Base-by-base conservation (phyloP, 202 grass and related monocot species). In the Musa balbisiana region DNA sequence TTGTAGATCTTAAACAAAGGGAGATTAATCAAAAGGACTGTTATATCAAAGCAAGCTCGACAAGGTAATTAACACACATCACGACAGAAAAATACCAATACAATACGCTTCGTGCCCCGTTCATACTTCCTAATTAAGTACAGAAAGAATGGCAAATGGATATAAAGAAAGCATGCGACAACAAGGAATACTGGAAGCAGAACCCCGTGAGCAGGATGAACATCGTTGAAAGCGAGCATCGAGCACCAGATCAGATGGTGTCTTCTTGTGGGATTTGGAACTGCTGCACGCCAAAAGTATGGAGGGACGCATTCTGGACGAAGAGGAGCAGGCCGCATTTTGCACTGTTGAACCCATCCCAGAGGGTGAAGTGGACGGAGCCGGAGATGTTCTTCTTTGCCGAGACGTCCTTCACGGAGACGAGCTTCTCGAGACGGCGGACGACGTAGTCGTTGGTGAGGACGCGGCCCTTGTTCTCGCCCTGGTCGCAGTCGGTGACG, bases 381-480 rank as follows among this genome's bases (percentile, higher is more conserved):
- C 82, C 94, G 0, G 91, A 89, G 53, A 92, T 76, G 62, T 73
- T 6, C 88, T 98, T 98, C 88, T 77, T 87, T 1, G 88, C 86
- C 0, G 91, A 85, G 8, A 81, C 62, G 73, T 93, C 88, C 50
- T 78, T 69, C 69, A 94, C 76, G 9, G 84, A 76, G 19, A 82
- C 66, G 59, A 92, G 72, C 82, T 98, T 98, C 86, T 92, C 88
- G 54, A 93, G 74, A 53, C 88, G 79, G 11, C 94, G 90, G 82
- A 98, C 94, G 10, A 92, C 91, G 79, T 93, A 85, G 74, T 92
- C 94, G 56, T 87, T 93, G 8, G 90, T 86, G 70, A 94, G 83
- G 26, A 88, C 55, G 64, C 82, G 85, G 26, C 91, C 91, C 67
- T 89, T 91, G 88, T 98, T 94, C 81, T 89, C 94, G 49, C 94